Conservation (phyloP, 1,139 yeast genomes). For the Candida neerlandica region DNA sequence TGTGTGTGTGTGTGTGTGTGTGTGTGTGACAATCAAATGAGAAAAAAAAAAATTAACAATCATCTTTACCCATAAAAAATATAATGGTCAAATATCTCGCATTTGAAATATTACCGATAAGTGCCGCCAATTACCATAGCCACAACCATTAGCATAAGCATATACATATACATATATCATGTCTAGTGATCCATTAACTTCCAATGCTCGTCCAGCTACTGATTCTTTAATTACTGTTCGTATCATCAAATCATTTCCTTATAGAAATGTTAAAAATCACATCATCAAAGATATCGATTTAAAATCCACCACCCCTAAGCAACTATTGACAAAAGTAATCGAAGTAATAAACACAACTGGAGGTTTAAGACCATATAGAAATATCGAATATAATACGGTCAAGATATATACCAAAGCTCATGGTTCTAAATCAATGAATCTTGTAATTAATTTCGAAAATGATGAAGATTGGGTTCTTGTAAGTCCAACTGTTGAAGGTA, state of each 20-base stretch:
- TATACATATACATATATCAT: conserved; percentile 1
- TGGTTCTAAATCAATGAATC: conserved; percentile 89
- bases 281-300: conserved; percentile 75
- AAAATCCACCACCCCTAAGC: conserved; percentile 64
- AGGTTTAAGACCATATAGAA: conserved; percentile 78
- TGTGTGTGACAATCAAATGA: too few species aligned
- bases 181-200: conserved; percentile 57
- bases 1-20: too few species aligned
- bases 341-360: conserved; percentile 64
- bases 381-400: conserved; percentile 71
- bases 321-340: conserved; percentile 51
- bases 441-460: conserved; percentile 87
- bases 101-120: too few species aligned
- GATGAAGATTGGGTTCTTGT: conserved; percentile 58
- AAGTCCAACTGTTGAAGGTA: conserved; percentile 32
- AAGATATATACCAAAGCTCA: conserved; percentile 94
- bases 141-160: background rate
- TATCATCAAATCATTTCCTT: conserved; percentile 87
- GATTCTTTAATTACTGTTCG: conserved; percentile 81
- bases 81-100: background rate
- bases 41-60: too few species aligned
- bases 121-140: background rate
- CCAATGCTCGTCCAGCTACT: conserved; percentile 66
- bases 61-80: too few species aligned
- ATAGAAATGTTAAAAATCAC: conserved; percentile 84